These are phyloP conservation scores for Mycena albidolilacea DNA, from an alignment of 768 basidiomycete genomes.

Conservation along the genomic window DNA sequence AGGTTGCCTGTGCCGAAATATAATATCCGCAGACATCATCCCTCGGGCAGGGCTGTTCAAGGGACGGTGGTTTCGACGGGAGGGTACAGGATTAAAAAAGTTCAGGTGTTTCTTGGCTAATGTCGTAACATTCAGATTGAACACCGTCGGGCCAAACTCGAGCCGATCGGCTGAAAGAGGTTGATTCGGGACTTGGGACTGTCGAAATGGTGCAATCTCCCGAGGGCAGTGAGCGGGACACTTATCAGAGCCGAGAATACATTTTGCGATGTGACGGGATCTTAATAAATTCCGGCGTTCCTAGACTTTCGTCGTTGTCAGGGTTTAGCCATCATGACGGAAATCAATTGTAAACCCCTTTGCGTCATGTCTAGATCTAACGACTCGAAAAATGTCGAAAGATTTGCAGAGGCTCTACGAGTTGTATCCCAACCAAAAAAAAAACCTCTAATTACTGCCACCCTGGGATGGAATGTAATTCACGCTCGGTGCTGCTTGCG, in stretches of 20 bases:
- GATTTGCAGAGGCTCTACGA: slow-evolving; percentile 1
- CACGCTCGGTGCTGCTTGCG: slow-evolving; percentile 2
- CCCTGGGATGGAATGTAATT: background rate
- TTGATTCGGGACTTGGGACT: background rate
- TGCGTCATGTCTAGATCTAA: background rate
- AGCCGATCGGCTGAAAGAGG: background rate
- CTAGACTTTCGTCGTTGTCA: background rate
- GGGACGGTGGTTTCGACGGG: background rate
- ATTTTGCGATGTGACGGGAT: background rate
- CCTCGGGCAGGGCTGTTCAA: background rate
- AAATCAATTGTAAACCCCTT: slow-evolving; percentile 9
- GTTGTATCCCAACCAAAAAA: slow-evolving; percentile 1
- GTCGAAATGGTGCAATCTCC: no score
- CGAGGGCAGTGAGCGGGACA: background rate
- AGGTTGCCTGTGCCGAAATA: no score
- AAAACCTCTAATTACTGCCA: background rate
- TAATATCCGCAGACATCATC: no score
- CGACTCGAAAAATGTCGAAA: background rate
- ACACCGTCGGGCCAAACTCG: background rate
- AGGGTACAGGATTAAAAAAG: background rate
- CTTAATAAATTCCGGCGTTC: background rate
- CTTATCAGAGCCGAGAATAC: background rate
- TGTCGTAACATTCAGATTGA: background rate
- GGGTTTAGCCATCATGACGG: background rate
- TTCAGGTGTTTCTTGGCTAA: background rate